Conservation (phyloP, 2,329 filamentous ascomycete species). For the Onygenales sp. region DNA sequence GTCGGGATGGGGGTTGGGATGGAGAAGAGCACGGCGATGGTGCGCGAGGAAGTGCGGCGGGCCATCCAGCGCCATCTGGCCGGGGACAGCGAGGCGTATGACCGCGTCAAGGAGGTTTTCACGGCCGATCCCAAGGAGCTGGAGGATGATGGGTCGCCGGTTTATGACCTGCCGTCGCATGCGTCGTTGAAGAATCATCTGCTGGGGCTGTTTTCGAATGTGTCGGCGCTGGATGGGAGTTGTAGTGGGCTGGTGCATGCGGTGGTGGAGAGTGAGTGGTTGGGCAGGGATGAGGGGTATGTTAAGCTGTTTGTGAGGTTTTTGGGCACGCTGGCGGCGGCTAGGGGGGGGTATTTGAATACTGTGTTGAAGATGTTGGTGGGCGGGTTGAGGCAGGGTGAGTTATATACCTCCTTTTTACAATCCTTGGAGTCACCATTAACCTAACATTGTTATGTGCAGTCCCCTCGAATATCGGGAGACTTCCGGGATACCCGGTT, state of each 20-base stretch:
- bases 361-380: conserved; percentile 72
- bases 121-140: conserved; percentile 35
- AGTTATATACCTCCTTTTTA: conserved; percentile 11
- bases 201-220: conserved; percentile 47
- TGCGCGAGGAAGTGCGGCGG: conserved; percentile 52
- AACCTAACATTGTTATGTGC: conserved; percentile 2
- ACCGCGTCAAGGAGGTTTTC: conserved; percentile 46
- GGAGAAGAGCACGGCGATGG: conserved; percentile 47
- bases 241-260: conserved; percentile 51
- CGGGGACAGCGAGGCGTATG: conserved; percentile 48
- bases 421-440: not conserved
- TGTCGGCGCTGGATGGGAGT: conserved; percentile 45
- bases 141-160: conserved; percentile 22
- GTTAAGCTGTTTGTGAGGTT: conserved; percentile 48
- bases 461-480: conserved; percentile 46
- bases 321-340: conserved; percentile 60
- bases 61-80: conserved; percentile 45
- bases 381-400: conserved; percentile 58
- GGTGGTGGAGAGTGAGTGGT: conserved; percentile 50
- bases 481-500: conserved; percentile 44
- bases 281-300: conserved; percentile 52
- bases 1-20: not conserved
- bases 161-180: conserved; percentile 41
- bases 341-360: conserved; percentile 68
- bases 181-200: conserved; percentile 49